Conservation (phyloP, 1,284 basidiomycete species). For the Spongispora temasekensis region DNA sequence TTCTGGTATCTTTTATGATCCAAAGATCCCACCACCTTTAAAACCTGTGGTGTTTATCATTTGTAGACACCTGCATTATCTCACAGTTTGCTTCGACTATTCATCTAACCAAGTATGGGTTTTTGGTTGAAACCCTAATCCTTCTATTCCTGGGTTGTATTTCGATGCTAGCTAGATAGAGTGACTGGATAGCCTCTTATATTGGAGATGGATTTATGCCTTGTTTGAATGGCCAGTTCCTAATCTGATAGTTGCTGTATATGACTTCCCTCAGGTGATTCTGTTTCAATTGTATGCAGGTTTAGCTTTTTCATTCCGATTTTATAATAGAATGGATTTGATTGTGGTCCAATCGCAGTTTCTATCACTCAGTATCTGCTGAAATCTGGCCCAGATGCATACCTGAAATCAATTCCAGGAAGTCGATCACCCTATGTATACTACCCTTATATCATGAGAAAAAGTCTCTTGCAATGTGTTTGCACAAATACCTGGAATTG, state of each 20-base stretch:
- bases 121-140: not conserved
- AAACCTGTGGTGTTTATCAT: slow-evolving; percentile 12
- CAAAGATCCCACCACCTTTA: not conserved
- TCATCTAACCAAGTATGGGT: slow-evolving; percentile 4
- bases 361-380: not conserved
- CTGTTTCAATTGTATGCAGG: no score
- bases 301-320: no score
- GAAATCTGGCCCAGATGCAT: not conserved
- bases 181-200: slow-evolving; percentile 7
- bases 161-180: not conserved
- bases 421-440: not conserved
- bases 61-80: slow-evolving; percentile 12
- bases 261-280: slow-evolving; percentile 10
- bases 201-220: slow-evolving; percentile 8
- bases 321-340: slow-evolving; percentile 5
- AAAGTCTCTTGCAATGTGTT: slow-evolving; percentile 1
- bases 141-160: not conserved
- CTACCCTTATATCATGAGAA: not conserved
- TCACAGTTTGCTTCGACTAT: slow-evolving; percentile 12
- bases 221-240: slow-evolving; percentile 8
- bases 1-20: slow-evolving; percentile 3
- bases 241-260: not conserved
- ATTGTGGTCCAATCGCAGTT: slow-evolving; percentile 9
- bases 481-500: not conserved
- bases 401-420: slow-evolving; percentile 1